phyloP scores from a whole-genome alignment of 257 asterid genomes.

The Solanum lycopersicoides region DNA sequence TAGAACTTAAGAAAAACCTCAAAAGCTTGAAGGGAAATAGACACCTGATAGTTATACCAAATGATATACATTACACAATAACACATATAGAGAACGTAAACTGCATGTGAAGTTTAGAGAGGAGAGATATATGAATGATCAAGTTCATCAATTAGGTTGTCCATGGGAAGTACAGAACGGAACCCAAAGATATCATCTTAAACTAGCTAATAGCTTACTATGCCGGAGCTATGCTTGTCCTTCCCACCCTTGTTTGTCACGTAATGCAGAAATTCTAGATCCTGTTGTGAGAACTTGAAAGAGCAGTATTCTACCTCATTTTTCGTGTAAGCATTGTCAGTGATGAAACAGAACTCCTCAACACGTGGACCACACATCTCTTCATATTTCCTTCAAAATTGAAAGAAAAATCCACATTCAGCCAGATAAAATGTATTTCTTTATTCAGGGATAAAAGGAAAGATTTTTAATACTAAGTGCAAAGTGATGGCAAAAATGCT shows the following conservation, averaged over 20 bases:
- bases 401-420: neutral
- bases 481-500: neutral
- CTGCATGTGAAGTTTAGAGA: neutral
- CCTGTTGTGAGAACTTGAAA: neutral
- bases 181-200: neutral
- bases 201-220: neutral
- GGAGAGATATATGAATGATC: neutral
- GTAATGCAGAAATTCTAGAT: neutral
- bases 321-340: slow-evolving; percentile 65
- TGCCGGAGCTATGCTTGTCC: neutral
- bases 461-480: neutral
- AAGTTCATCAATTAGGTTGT: neutral
- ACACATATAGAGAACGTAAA: neutral
- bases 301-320: slow-evolving; percentile 42
- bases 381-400: slow-evolving; percentile 67
- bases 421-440: neutral
- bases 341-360: slow-evolving; percentile 71
- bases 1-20: neutral
- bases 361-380: slow-evolving; percentile 76
- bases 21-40: neutral
- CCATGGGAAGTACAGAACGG: neutral
- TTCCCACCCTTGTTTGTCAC: neutral
- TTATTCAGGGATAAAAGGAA: neutral
- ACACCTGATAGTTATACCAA: neutral
- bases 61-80: neutral